A percentile compares a stretch with the other conserved stretches of the same genome.
Conservation (phyloP, 768 basidiomycete genomes). For the Clitopilus hobsonii region DNA sequence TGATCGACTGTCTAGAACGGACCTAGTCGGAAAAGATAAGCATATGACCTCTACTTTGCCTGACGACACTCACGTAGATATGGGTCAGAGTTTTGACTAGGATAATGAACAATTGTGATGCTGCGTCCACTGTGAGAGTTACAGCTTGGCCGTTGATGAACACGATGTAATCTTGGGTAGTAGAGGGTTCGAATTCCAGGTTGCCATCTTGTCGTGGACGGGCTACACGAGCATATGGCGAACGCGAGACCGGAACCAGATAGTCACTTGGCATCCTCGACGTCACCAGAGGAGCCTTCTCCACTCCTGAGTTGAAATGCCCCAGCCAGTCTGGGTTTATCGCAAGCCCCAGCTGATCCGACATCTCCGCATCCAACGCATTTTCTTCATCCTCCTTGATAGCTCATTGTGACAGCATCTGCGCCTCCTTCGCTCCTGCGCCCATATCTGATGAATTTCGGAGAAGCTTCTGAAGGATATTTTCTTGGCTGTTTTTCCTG, state of each 20-base stretch:
- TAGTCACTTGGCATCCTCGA: constrained; percentile 42
- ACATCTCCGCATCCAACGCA: constrained; percentile 51
- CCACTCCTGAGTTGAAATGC: constrained; percentile 65
- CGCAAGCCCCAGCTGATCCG: constrained; percentile 65
- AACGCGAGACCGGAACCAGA: constrained; percentile 66
- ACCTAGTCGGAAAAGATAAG: constrained; percentile 31
- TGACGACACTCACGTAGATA: constrained; percentile 49
- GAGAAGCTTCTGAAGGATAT: constrained; percentile 56
- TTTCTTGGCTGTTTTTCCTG: constrained; percentile 20
- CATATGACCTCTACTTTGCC: not conserved
- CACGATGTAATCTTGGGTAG: constrained; percentile 30
- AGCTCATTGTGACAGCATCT: constrained; percentile 55
- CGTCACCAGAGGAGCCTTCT: constrained; percentile 41
- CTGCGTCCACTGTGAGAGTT: constrained; percentile 70
- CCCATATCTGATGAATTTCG: constrained; percentile 74
- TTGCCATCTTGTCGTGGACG: constrained; percentile 49
- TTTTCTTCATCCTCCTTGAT: constrained; percentile 6
- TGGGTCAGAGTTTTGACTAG: constrained; percentile 48
- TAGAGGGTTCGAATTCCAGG: constrained; percentile 42
- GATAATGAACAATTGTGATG: constrained; percentile 60
- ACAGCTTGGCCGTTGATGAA: constrained; percentile 44
- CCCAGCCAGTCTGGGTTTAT: constrained; percentile 77
- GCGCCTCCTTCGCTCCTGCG: constrained; percentile 57
- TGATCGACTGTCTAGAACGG: constrained; percentile 75
- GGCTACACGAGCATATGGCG: no score